Evolutionary conservation across 257 asterid species (phyloP), one percentile per base, ranked within the genome.

Genomic region (Solanum pimpinellifolium): DNA sequence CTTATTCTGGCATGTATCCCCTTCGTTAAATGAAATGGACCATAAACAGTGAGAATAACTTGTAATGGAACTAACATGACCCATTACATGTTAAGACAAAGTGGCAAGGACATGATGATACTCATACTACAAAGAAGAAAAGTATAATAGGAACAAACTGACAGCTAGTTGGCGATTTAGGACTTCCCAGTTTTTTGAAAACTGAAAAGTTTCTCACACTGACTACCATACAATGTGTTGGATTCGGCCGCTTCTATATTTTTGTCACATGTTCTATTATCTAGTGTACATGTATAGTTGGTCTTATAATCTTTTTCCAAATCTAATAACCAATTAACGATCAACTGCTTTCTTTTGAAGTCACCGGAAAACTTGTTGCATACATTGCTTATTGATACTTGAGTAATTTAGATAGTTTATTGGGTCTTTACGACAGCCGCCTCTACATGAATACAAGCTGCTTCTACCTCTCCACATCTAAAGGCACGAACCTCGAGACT

Each of bases 401-500:
- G 2, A 68, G 44, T 42, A 84, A 35, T 41, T 66, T 21, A 85
- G 72, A 37, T 11, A 70, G 44, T 33, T 46, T 23, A 31, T 31
- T 69, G 87, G 83, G 33, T 27, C 56, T 83, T 81, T 56, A 77
- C 60, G 18, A 87, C 84, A 44, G 31, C 23, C 83, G 78, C 74
- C 21, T 83, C 84, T 69, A 39, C 62, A 80, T 70, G 31, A 46
- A 25, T 29, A 47, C 37, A 47, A 80, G 85, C 42, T 47, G 68
- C 85, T 47, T 80, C 42, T 46, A 78, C 66, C 56, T 44, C 66
- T 47, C 84, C 84, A 86, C 7, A 25, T 62, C 74, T 80, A 41
- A 29, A 44, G 49, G 78, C 76, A 92, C 96, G 59, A 90, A 90
- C 98, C 94, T 92, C 87, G 87, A 60, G 76, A 66, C 84, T 60